Conservation (phyloP, 306 rosid genomes). For the Mimosa pudica region DNA sequence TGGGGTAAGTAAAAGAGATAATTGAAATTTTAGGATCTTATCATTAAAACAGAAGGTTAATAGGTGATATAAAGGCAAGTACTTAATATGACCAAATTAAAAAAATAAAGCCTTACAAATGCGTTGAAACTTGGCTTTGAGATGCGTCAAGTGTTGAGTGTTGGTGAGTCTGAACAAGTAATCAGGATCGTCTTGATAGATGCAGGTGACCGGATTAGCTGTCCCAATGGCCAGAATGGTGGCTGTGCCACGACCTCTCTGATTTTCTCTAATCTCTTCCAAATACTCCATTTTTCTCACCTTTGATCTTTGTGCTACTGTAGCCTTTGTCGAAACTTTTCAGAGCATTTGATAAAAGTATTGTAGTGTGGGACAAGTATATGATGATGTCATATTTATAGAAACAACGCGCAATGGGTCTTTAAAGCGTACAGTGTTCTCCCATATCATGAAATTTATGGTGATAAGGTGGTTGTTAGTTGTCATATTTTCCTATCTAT, state of each 20-base stretch:
- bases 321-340: not conserved
- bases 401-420: not conserved
- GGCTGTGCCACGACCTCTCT: conserved; percentile 19
- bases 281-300: not conserved
- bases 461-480: not conserved
- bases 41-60: too few relatives aligned
- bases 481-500: not conserved
- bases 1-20: too few relatives aligned
- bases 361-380: not conserved
- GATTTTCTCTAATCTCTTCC: not conserved
- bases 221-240: conserved; percentile 33
- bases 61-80: too few relatives aligned
- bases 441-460: not conserved
- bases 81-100: too few relatives aligned
- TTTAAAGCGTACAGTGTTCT: not conserved
- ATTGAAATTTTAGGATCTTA: too few relatives aligned
- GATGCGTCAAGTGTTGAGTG: not conserved
- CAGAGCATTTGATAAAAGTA: not conserved
- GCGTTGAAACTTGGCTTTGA: conserved; percentile 28
- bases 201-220: conserved; percentile 22
- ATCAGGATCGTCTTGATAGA: conserved; percentile 22
- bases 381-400: not conserved
- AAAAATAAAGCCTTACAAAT: not conserved
- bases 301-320: not conserved
- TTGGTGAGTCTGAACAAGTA: conserved; percentile 29